phyloP scores from a whole-genome alignment of 495 filamentous ascomycete species.

The Xylaria sp. region DNA sequence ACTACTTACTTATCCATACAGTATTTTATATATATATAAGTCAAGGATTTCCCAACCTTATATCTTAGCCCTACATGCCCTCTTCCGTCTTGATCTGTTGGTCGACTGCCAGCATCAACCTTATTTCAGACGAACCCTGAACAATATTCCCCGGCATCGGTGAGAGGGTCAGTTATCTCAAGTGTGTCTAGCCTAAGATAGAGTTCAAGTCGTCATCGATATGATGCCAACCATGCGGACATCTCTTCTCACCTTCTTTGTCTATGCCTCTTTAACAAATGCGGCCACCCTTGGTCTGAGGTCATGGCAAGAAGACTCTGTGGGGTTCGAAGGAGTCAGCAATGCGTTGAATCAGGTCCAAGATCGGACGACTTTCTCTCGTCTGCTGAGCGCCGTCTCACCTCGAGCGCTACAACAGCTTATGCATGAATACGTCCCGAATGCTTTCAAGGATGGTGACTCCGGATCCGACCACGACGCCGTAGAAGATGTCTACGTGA shows the following conservation, averaged over 20 bases:
- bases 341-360: constrained; percentile 17
- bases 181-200: constrained; percentile 1
- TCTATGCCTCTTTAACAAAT: constrained; percentile 42
- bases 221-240: constrained; percentile 13
- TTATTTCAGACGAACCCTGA: not conserved
- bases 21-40: constrained; percentile 5
- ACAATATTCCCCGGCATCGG: not conserved
- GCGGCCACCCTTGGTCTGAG: constrained; percentile 35
- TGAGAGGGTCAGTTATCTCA: not conserved
- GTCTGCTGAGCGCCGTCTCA: constrained; percentile 45
- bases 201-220: not conserved
- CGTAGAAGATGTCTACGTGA: constrained; percentile 42
- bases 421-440: constrained; percentile 48
- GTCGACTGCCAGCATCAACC: not conserved
- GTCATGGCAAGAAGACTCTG: constrained; percentile 22
- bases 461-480: constrained; percentile 45
- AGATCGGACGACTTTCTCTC: constrained; percentile 42
- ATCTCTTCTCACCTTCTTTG: constrained; percentile 38
- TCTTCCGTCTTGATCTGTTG: constrained; percentile 1
- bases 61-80: not conserved
- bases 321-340: constrained; percentile 22
- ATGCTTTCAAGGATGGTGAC: constrained; percentile 46
- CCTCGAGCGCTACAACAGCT: constrained; percentile 47
- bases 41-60: not conserved
- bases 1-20: constrained; percentile 6